Evolutionary conservation across 306 rosid genomes (phyloP), one percentile per base, ranked within the genome.

Genomic region (Neltuma alba): DNA sequence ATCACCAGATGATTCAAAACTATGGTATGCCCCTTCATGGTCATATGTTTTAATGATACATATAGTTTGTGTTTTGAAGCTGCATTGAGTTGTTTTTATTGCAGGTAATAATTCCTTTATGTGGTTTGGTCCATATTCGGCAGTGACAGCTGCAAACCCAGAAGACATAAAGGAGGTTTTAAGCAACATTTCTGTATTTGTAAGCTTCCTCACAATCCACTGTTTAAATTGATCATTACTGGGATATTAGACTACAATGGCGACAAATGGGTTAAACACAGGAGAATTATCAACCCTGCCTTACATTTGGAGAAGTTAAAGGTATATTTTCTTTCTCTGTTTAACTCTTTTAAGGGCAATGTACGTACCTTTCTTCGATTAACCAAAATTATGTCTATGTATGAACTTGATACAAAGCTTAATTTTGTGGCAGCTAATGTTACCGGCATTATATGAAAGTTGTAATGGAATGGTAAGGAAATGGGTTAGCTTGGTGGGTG

Each of bases 241-340:
- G 88, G 88, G n/a, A 61, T 80, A 0, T 0, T 15, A 15, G 2
- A 0, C 3, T 10, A 54, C 28, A 81, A 86, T 9, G 86, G 78
- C 38, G 81, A 81, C 15, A 88, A 84, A 70, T 88, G 89, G 92
- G 73, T 79, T 7, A 86, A 73, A 37, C 88, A 82, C 79, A 69
- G 86, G 25, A 88, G 68, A 61, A 76, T 86, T 23, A 74, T 88
- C 75, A 84, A 78, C 44, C 90, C 85, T 10, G 84, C 87, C 31
- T 89, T 89, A 69, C 84, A 62, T 37, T 10, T 72, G 0, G 85
- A 85, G 70, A 86, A 86, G 60, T 42, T 89, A 5, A 84, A 89
- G 92, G 92, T 88, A 38, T 10, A 65, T 36, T 67, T 11, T 67
- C 20, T n/a, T 12, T 37, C 16, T 21, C 8, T 0, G 0, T 0